Percentiles rank a stretch among this genome's conserved stretches.
Evolutionary conservation across 805 yeast species (phyloP).

Genomic region (Ogataea trehaloabstinens): DNA sequence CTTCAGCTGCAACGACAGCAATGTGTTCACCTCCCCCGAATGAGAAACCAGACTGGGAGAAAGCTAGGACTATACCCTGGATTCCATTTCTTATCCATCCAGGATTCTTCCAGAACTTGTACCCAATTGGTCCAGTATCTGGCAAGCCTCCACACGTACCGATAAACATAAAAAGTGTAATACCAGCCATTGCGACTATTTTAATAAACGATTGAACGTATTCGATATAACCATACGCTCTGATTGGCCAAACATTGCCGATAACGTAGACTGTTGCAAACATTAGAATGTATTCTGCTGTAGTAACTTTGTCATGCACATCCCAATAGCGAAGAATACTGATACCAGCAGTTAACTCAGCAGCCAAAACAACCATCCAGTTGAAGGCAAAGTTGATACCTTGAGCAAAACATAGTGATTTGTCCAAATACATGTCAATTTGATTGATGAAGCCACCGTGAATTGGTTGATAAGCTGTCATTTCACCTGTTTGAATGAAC

Average conservation of each 20-base stretch:
- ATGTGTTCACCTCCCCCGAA: slow-evolving; percentile 62
- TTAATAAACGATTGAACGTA: slow-evolving; percentile 49
- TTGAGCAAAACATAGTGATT: slow-evolving; percentile 55
- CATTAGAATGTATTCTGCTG: slow-evolving; percentile 57
- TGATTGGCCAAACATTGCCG: slow-evolving; percentile 26
- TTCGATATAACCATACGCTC: slow-evolving; percentile 46
- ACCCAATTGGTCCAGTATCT: slow-evolving; percentile 46
- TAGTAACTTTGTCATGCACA: slow-evolving; percentile 38
- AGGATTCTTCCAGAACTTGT: slow-evolving; percentile 49
- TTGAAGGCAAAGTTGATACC: slow-evolving; percentile 64
- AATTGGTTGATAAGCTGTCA: slow-evolving; percentile 56
- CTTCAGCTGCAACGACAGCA: slow-evolving; percentile 59
- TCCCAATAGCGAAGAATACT: slow-evolving; percentile 63
- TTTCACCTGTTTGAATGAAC: slow-evolving; percentile 63
- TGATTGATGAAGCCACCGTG: slow-evolving; percentile 55
- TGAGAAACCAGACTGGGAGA: slow-evolving; percentile 58
- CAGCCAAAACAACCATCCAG: slow-evolving; percentile 60
- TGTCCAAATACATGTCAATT: slow-evolving; percentile 47
- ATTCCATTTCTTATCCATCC: slow-evolving; percentile 55
- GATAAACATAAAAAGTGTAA: slow-evolving; percentile 44
- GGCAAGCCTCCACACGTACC: slow-evolving; percentile 46
- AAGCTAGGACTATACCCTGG: slow-evolving; percentile 55
- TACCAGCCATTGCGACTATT: slow-evolving; percentile 56
- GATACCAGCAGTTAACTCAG: slow-evolving; percentile 64
- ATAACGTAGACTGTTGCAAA: slow-evolving; percentile 46